Evolutionary conservation across 495 filamentous ascomycete genomes (phyloP).

Genomic region (Trypethelium eluteriae): DNA sequence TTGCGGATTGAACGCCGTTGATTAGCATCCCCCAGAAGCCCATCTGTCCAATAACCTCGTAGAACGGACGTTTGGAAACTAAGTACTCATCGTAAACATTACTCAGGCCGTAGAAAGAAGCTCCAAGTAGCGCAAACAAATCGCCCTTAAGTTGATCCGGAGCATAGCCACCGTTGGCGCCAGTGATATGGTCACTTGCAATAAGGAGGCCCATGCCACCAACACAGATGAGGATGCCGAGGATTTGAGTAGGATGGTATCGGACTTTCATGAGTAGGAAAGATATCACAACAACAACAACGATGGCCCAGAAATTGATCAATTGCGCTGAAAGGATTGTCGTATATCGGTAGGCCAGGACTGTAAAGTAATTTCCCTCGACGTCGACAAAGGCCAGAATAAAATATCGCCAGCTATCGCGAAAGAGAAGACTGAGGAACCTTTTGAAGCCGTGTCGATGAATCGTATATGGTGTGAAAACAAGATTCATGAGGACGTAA

Average conservation of each 20-base stretch:
- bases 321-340: slow-evolving; percentile 85
- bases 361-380: slow-evolving; percentile 94
- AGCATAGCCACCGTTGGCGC: slow-evolving; percentile 54
- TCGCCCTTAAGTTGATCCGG: slow-evolving; percentile 83
- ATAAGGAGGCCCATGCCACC: slow-evolving; percentile 87
- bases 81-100: slow-evolving; percentile 93
- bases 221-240: slow-evolving; percentile 83
- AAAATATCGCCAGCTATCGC: slow-evolving; percentile 87
- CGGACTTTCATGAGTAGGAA: slow-evolving; percentile 75
- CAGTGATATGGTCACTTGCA: slow-evolving; percentile 75
- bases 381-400: slow-evolving; percentile 90
- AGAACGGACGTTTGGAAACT: slow-evolving; percentile 74
- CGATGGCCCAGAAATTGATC: slow-evolving; percentile 98
- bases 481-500: slow-evolving; percentile 72
- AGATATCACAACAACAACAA: slow-evolving; percentile 80
- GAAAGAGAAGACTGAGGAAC: slow-evolving; percentile 54
- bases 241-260: slow-evolving; percentile 75
- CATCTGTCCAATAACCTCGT: slow-evolving; percentile 89
- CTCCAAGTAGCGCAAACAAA: slow-evolving; percentile 79
- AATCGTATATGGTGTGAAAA: slow-evolving; percentile 76
- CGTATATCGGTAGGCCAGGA: slow-evolving; percentile 88
- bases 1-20: slow-evolving; percentile 80
- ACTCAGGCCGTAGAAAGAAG: slow-evolving; percentile 82
- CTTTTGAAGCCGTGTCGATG: slow-evolving; percentile 71
- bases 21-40: slow-evolving; percentile 84